Evolutionary conservation across 2,329 filamentous ascomycete genomes (phyloP), one percentile per base, ranked within the genome.

Genomic region (Onygenales sp.): DNA sequence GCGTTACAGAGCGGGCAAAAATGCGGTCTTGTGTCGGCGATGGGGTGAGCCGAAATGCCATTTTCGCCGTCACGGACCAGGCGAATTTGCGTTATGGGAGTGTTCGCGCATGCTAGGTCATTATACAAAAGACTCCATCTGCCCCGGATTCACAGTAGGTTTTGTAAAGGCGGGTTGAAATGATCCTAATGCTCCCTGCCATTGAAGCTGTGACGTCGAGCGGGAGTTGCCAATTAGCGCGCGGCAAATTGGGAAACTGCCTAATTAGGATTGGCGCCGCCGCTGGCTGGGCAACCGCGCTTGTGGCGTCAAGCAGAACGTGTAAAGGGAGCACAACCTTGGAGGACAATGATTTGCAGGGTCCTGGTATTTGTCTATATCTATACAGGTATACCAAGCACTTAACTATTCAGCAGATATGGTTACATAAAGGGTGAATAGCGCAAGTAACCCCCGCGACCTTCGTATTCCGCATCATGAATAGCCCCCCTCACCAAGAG

Each of bases 11-110:
- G 43, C 53, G 58, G 49, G 64, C 54, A 54, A 66, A 59, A 58
- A 67, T 48, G 43, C 54, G 61, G 37, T 64, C 64, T 31, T 73
- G 70, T 4, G 72, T 72, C 14, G 72, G 74, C 31, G 9, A 14
- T 6, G 21, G 13, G 32, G 70, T 72, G 49, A 52, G 71, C 66
- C 51, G 48, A 42, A 2, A 17, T 51, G 48, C n/a, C 13, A 51
- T 43, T 14, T n/a, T 14, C 33, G 27, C 8, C 31, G 17, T 9
- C 11, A 36, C 14, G 31, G 17, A 11, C 37, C 34, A 5, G 34
- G 17, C 10, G 17, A 27, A 39, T 31, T 39, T 42, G 14, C 17
- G n/a, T 27, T 27, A 27, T 27, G 21, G 4, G 21, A 27, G 21
- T 27, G 21, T 27, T 27, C 21, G 21, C 21, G 21, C 21, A 27